A percentile compares a stretch with the other conserved stretches of the same genome.
phyloP scores from a whole-genome alignment of 1,284 basidiomycete genomes.

The Coniophora puteana region DNA sequence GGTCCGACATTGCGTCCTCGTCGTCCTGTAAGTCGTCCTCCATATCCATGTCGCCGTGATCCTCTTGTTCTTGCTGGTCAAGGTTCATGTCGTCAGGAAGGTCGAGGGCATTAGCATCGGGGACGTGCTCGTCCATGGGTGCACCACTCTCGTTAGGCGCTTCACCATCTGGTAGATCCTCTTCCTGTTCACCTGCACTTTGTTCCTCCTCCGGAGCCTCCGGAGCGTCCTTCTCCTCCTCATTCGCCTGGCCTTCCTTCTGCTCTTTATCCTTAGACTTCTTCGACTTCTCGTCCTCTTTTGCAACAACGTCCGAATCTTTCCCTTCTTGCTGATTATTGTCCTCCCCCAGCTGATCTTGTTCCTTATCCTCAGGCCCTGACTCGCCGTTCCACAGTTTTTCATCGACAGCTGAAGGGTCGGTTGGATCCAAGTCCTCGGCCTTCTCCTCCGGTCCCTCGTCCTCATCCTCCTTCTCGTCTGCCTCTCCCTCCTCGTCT shows the following conservation, averaged over 20 bases:
- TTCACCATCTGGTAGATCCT: slow-evolving; percentile 29
- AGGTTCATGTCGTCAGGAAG: slow-evolving; percentile 83
- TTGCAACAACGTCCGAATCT: slow-evolving; percentile 74
- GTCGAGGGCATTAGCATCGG: slow-evolving; percentile 77
- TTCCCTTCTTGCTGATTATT: no score
- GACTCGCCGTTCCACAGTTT: slow-evolving; percentile 93
- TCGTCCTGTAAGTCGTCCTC: slow-evolving; percentile 37
- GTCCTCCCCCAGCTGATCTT: slow-evolving; percentile 50
- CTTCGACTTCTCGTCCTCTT: slow-evolving; percentile 51
- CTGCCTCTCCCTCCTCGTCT: slow-evolving; percentile 44
- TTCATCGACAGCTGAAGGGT: slow-evolving; percentile 89
- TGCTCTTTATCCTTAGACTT: slow-evolving; percentile 31
- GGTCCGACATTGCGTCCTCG: no score
- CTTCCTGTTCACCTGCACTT: slow-evolving; percentile 24
- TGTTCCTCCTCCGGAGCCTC: slow-evolving; percentile 33
- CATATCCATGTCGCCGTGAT: slow-evolving; percentile 28
- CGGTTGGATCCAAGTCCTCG: slow-evolving; percentile 82
- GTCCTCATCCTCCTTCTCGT: slow-evolving; percentile 57
- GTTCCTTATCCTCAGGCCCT: slow-evolving; percentile 43
- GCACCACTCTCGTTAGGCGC: slow-evolving; percentile 51
- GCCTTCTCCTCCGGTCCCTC: slow-evolving; percentile 80
- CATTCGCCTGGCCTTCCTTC: slow-evolving; percentile 28
- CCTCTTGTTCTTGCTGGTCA: slow-evolving; percentile 33
- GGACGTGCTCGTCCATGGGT: slow-evolving; percentile 69
- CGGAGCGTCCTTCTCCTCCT: slow-evolving; percentile 30